phyloP scores from a whole-genome alignment of 495 filamentous ascomycete genomes.

The Xylaria longipes region DNA sequence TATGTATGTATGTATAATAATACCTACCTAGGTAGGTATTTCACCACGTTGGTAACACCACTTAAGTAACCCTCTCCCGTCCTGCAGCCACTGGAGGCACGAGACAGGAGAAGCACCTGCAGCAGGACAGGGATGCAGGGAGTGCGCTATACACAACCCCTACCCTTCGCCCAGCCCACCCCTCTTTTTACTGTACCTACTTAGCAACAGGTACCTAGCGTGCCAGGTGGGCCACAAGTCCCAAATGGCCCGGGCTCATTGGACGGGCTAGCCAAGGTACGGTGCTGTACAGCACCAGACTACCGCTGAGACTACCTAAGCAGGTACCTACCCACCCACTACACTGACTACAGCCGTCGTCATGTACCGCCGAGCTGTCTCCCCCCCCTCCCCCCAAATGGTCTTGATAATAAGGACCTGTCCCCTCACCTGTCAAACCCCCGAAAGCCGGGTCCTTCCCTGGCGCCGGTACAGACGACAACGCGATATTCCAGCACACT shows the following conservation, averaged over 20 bases:
- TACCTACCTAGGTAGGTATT: not conserved
- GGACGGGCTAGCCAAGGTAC: constrained; percentile 6
- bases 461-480: constrained; percentile 22
- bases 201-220: not conserved
- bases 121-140: constrained; percentile 1
- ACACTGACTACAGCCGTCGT: not conserved
- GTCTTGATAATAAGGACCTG: constrained; percentile 25
- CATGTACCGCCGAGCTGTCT: constrained; percentile 2
- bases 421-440: constrained; percentile 28
- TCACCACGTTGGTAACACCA: constrained; percentile 15
- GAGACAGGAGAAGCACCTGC: constrained; percentile 16
- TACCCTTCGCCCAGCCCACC: not conserved
- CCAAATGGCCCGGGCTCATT: constrained; percentile 1
- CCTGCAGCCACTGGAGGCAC: constrained; percentile 14
- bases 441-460: constrained; percentile 29
- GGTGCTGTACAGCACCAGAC: not conserved
- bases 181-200: constrained; percentile 15
- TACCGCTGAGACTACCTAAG: not conserved
- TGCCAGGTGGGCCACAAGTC: not conserved
- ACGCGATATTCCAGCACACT: constrained; percentile 9
- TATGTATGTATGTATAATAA: too few species aligned
- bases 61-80: constrained; percentile 15
- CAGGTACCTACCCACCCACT: too few species aligned
- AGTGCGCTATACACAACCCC: constrained; percentile 9
- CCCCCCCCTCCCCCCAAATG: constrained; percentile 6